phyloP scores from a whole-genome alignment of 495 filamentous ascomycete species.

The Trichoderma virens region DNA sequence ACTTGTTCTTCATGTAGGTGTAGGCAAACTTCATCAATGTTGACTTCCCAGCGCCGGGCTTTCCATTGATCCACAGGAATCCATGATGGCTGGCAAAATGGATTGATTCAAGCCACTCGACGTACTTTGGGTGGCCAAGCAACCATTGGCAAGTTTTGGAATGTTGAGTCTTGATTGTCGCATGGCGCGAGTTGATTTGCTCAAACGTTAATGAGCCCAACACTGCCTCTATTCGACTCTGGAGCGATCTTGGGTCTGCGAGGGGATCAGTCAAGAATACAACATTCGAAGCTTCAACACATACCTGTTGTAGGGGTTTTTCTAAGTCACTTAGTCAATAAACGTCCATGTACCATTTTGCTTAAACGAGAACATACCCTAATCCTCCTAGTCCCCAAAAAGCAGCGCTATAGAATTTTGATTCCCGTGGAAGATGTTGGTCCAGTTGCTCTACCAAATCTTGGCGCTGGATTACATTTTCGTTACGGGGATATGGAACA shows the following conservation, averaged over 20 bases:
- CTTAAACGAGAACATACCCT: not conserved
- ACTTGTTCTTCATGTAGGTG: constrained; percentile 2
- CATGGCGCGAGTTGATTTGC: constrained; percentile 22
- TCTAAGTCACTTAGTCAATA: not conserved
- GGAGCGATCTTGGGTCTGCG: not conserved
- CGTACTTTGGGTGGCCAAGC: constrained; percentile 22
- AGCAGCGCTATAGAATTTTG: not conserved
- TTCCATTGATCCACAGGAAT: constrained; percentile 39
- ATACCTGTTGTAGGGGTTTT: not conserved
- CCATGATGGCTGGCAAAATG: constrained; percentile 28
- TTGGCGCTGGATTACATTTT: not conserved
- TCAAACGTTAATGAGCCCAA: constrained; percentile 26
- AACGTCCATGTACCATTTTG: not conserved
- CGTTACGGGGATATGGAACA: constrained; percentile 7
- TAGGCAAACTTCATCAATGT: constrained; percentile 18
- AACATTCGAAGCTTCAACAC: not conserved
- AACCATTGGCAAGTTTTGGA: constrained; percentile 30
- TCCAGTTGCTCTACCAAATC: not conserved
- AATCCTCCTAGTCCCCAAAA: not conserved
- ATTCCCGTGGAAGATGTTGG: not conserved
- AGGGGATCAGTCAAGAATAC: not conserved
- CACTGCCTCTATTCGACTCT: not conserved
- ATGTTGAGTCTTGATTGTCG: constrained; percentile 22
- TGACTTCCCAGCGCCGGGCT: constrained; percentile 8
- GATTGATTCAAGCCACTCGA: constrained; percentile 23